Evolutionary conservation across 2,329 filamentous ascomycete genomes (phyloP).

Genomic region (Hymenoscyphus infarciens): DNA sequence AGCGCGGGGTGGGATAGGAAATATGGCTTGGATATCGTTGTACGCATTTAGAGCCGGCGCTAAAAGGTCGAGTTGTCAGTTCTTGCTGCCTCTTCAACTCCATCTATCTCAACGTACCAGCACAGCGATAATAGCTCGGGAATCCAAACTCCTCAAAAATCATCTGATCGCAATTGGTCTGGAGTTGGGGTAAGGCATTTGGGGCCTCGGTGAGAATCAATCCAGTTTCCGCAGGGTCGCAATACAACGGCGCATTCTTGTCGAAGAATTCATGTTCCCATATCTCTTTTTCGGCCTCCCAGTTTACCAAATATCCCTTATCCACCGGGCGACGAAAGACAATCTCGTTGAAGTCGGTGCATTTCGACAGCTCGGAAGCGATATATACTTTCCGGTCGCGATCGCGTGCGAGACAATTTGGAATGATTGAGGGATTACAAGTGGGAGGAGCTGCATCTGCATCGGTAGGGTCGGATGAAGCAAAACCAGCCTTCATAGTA

Average conservation of each 20-base stretch:
- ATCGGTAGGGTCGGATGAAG: slow-evolving; percentile 4
- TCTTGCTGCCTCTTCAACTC: background rate
- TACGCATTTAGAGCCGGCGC: slow-evolving; percentile 77
- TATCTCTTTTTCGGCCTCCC: slow-evolving; percentile 92
- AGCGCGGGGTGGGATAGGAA: slow-evolving; percentile 54
- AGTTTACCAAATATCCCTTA: slow-evolving; percentile 92
- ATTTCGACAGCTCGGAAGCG: slow-evolving; percentile 71
- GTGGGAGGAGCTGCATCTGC: slow-evolving; percentile 33
- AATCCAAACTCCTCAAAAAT: slow-evolving; percentile 98
- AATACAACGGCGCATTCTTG: slow-evolving; percentile 59
- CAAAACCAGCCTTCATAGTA: slow-evolving; percentile 84
- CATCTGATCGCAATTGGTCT: slow-evolving; percentile 91
- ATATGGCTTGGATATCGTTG: slow-evolving; percentile 68
- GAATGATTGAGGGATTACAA: slow-evolving; percentile 73
- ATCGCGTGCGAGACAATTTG: slow-evolving; percentile 85
- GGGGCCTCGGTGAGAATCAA: slow-evolving; percentile 82
- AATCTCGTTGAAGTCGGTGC: slow-evolving; percentile 86
- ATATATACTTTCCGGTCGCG: slow-evolving; percentile 77
- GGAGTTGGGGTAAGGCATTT: slow-evolving; percentile 74
- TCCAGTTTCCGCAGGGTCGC: slow-evolving; percentile 77
- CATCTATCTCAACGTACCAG: slow-evolving; percentile 48
- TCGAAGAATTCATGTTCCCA: slow-evolving; percentile 90
- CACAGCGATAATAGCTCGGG: slow-evolving; percentile 73
- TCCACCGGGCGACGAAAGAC: slow-evolving; percentile 86
- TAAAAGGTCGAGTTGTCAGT: slow-evolving; percentile 34